Evolutionary conservation across 441 rosid genomes (phyloP).

Genomic region (Adansonia gregorii): DNA sequence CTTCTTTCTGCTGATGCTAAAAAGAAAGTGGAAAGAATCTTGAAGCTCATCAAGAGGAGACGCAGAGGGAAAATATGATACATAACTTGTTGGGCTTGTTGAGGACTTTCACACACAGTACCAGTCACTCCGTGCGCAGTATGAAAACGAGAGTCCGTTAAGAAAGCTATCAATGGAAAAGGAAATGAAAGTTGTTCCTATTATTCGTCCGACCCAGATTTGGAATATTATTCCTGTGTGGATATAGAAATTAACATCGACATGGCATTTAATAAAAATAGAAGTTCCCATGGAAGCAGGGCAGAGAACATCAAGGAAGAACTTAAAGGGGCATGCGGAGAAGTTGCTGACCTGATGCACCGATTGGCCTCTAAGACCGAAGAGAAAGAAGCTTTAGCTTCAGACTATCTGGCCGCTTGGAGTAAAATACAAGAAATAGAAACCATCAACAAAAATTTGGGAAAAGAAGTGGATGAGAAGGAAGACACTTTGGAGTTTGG

Average conservation of each 20-base stretch:
- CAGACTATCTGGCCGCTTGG: slow-evolving; percentile 23
- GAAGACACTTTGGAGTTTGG: slow-evolving; percentile 32
- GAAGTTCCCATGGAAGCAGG: slow-evolving; percentile 7
- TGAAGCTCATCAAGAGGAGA: slow-evolving; percentile 62
- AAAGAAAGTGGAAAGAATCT: slow-evolving; percentile 54
- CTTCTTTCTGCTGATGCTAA: slow-evolving; percentile 56
- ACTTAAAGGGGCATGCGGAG: slow-evolving; percentile 25
- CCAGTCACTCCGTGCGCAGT: slow-evolving; percentile 51
- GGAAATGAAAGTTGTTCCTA: slow-evolving; percentile 35
- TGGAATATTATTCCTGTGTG: slow-evolving; percentile 68
- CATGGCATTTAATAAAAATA: not conserved
- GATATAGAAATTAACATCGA: slow-evolving; percentile 39
- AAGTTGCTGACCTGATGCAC: slow-evolving; percentile 37
- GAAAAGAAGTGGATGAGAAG: slow-evolving; percentile 39
- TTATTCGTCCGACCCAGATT: slow-evolving; percentile 50
- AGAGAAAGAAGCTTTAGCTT: slow-evolving; percentile 43
- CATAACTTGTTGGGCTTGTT: slow-evolving; percentile 54
- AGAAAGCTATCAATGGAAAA: slow-evolving; percentile 31
- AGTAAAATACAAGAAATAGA: slow-evolving; percentile 37
- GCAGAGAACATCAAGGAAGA: slow-evolving; percentile 27
- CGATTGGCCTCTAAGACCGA: slow-evolving; percentile 30
- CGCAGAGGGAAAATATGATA: slow-evolving; percentile 44
- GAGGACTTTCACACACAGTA: slow-evolving; percentile 63
- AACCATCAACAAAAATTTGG: slow-evolving; percentile 28
- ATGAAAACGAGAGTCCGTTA: slow-evolving; percentile 46